Conservation (phyloP, 306 rosid species). For the Vigna reflexopilosa region DNA sequence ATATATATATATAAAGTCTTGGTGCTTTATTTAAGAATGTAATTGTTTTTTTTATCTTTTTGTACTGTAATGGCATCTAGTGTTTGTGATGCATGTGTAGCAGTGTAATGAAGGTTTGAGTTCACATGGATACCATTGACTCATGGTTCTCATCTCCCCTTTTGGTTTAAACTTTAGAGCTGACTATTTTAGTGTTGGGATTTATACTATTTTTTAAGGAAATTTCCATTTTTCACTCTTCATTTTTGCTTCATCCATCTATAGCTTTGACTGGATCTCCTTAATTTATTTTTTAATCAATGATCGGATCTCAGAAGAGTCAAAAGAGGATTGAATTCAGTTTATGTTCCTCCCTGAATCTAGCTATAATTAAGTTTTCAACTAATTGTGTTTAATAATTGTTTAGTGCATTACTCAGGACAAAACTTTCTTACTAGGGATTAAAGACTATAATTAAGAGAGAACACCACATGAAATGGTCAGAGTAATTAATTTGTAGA, state of each 20-base stretch:
- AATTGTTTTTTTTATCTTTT: not conserved
- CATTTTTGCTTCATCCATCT: slow-evolving; percentile 9
- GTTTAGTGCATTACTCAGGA: not conserved
- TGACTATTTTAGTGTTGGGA: slow-evolving; percentile 17
- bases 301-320: slow-evolving; percentile 12
- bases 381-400: not conserved
- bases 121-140: not conserved
- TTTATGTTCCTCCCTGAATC: not conserved
- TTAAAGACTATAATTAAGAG: not conserved
- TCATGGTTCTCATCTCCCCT: not conserved
- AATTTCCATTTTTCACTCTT: not conserved
- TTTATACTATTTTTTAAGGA: not conserved
- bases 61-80: too few species aligned
- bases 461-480: not conserved
- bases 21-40: not conserved
- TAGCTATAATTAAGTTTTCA: not conserved
- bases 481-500: not conserved
- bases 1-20: not conserved
- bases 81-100: too few species aligned
- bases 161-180: not conserved
- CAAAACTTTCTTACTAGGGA: not conserved
- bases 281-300: not conserved
- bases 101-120: too few species aligned
- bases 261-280: slow-evolving; percentile 37
- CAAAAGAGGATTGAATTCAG: not conserved